These are phyloP conservation scores for Hippophae tibetana DNA, from an alignment of 306 rosid species.

Conservation along the genomic window DNA sequence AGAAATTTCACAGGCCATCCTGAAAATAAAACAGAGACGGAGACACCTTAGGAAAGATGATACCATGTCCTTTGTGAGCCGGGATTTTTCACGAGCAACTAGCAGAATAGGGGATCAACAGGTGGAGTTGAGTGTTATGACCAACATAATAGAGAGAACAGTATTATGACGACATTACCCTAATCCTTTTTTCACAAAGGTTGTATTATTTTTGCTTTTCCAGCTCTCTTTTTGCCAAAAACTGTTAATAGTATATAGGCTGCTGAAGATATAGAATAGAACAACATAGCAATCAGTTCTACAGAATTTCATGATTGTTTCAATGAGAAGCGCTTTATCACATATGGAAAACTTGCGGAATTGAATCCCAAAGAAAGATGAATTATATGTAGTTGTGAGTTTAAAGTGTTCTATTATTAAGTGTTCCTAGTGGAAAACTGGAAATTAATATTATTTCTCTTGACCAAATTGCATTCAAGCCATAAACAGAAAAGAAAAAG, in stretches of 20 bases:
- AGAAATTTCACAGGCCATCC: slow-evolving; percentile 66
- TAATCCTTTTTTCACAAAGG: neutral
- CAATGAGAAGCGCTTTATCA: no score
- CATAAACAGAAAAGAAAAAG: no score
- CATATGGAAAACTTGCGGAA: no score
- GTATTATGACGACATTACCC: slow-evolving; percentile 3
- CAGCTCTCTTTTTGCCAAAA: no score
- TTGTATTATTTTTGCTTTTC: neutral
- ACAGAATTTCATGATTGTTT: no score
- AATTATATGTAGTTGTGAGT: slow-evolving; percentile 15
- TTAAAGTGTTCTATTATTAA: slow-evolving; percentile 17
- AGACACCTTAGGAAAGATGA: slow-evolving; percentile 27
- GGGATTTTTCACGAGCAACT: slow-evolving; percentile 47
- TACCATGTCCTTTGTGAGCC: slow-evolving; percentile 61
- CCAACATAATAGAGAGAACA: slow-evolving; percentile 26
- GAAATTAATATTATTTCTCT: no score
- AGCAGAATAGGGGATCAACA: slow-evolving; percentile 75
- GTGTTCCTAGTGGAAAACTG: slow-evolving; percentile 30
- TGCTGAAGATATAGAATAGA: no score
- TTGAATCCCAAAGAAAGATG: no score
- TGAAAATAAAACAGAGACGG: slow-evolving; percentile 66
- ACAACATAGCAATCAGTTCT: no score
- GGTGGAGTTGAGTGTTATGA: slow-evolving; percentile 49
- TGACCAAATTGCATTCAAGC: no score
- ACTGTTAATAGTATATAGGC: no score